Base-by-base conservation (phyloP, 1,284 basidiomycete genomes). In the Puccinia brachypodii region DNA sequence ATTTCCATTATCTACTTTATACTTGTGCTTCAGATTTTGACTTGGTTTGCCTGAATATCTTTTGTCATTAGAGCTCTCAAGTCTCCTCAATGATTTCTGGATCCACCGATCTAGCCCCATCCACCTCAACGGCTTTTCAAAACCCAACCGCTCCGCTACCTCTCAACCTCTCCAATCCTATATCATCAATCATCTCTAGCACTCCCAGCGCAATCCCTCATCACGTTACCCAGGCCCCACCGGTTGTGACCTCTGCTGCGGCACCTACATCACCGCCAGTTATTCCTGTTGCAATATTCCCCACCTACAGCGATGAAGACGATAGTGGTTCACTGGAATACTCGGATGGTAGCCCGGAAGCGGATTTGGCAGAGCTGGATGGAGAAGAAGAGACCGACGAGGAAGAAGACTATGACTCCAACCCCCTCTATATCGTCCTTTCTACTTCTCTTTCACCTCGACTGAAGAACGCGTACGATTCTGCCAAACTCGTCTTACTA, bases 401-500 rank as follows among this genome's bases (percentile, higher is more conserved):
- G 36, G 83, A 82, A 50, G 83, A 84, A 76, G 82, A 82, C 56
- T 82, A 82, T 44, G 82, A 82, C 42, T 76, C 69, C 7, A 82
- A 84, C 62, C 75, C 79, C 6, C 77, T 84, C 6, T 84, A 84
- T 64, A 58, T 81, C 19, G 77, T 82, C 1, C 77, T 84, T 25
- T 84, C 83, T 14, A 82, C 76, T 8, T 82, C 81, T 19, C 75
- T 74, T 11, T 84, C 83, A 31, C 83, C 83, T 36, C 76, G 81
- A 68, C 82, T 84, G 28, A 82, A 83, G 31, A 74, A 76, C 47
- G 83, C 83, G 31, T 84, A 83, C 72, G 83, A 84, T 50, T 82
- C 81, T 4, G 82, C 83, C 16, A 83, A 81, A 60, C 50, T 84
- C 25, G 76, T 84, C 13, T 58, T 84, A 14, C 60, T 84, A 22